Conservation (phyloP, 805 yeast genomes). For the Saccharomycopsis schoenii region DNA sequence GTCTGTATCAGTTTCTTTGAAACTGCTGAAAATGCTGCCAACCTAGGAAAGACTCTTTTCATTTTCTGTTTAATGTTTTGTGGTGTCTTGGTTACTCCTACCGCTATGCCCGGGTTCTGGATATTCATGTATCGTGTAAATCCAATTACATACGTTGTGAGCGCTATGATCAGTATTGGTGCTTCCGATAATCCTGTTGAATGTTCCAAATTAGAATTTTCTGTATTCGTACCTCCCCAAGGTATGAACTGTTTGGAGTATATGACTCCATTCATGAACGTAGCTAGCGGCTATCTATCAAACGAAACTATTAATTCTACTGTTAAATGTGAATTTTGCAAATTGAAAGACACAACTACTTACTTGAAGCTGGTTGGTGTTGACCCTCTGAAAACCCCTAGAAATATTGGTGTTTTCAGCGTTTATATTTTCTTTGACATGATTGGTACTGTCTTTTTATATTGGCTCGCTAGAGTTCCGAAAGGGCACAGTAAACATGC, state of each 20-base stretch:
- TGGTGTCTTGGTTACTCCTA: constrained; percentile 60
- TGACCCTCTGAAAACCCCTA: constrained; percentile 36
- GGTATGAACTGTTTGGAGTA: constrained; percentile 52
- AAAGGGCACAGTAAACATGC: constrained; percentile 33
- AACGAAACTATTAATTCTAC: constrained; percentile 32
- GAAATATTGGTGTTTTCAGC: constrained; percentile 48
- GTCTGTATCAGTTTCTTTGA: constrained; percentile 50
- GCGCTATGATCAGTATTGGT: constrained; percentile 45
- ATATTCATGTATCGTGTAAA: constrained; percentile 65
- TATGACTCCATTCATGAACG: constrained; percentile 30
- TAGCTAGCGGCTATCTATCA: constrained; percentile 36
- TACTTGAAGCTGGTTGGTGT: constrained; percentile 35
- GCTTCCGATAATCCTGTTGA: constrained; percentile 38
- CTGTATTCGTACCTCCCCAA: constrained; percentile 39
- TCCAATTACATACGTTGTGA: constrained; percentile 59
- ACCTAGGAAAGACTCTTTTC: constrained; percentile 45
- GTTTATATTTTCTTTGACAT: constrained; percentile 39
- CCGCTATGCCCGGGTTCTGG: constrained; percentile 66
- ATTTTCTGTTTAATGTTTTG: constrained; percentile 61
- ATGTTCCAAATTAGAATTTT: constrained; percentile 41
- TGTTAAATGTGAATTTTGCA: constrained; percentile 51
- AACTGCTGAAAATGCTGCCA: constrained; percentile 53
- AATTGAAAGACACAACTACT: constrained; percentile 44
- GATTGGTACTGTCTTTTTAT: constrained; percentile 33
- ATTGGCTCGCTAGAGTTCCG: constrained; percentile 71